phyloP scores from a whole-genome alignment of 192 early-diverging fungal species.

The Coemansia sp. region DNA sequence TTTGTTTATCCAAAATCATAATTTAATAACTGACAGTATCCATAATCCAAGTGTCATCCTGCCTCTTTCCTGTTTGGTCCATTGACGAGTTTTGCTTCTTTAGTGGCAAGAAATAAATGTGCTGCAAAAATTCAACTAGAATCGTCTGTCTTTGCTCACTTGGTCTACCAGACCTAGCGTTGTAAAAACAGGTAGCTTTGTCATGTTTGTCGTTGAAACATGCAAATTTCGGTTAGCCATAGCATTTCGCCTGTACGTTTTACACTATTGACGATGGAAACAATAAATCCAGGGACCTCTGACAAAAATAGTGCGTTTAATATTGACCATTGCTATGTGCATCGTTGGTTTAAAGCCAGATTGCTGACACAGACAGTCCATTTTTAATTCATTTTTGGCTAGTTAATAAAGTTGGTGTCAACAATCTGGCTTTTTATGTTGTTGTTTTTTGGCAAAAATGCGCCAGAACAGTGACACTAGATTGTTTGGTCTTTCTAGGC shows the following conservation, averaged over 20 bases:
- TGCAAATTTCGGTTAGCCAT: neutral
- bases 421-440: neutral
- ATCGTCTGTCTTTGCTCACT: neutral
- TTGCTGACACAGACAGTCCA: neutral
- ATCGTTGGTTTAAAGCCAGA: neutral
- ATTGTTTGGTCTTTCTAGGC: neutral
- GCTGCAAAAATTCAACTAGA: neutral
- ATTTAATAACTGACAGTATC: neutral
- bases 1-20: neutral
- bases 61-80: neutral
- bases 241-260: neutral
- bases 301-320: neutral
- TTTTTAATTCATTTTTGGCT: neutral
- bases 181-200: neutral
- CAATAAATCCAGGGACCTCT: neutral
- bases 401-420: neutral
- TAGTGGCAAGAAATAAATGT: neutral
- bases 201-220: neutral
- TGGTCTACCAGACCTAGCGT: neutral
- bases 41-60: neutral
- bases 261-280: neutral
- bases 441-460: neutral
- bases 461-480: neutral
- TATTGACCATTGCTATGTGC: neutral
- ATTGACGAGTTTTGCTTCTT: neutral